Conservation (phyloP, 202 grass and related monocot species). For the Saccharum hybrid region DNA sequence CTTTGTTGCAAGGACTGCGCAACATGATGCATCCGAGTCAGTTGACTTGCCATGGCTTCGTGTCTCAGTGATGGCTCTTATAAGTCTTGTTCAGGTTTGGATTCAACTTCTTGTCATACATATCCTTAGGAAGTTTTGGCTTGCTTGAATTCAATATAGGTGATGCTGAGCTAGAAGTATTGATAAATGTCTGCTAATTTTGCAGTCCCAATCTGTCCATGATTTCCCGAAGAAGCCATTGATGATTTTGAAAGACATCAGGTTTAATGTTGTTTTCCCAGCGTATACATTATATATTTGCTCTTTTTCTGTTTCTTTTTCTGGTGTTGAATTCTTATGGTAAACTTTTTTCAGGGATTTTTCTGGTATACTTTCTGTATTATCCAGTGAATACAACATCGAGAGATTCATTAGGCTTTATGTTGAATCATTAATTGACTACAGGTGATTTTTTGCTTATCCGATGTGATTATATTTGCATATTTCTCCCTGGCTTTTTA, state of each 20-base stretch:
- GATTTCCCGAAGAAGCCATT: conserved; percentile 77
- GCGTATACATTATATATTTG: not conserved
- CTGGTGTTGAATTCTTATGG: conserved; percentile 10
- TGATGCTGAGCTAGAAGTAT: conserved; percentile 16
- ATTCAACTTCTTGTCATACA: conserved; percentile 29
- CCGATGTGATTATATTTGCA: conserved; percentile 42
- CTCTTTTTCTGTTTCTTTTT: conserved; percentile 26
- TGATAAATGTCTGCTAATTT: conserved; percentile 33
- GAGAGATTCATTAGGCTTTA: conserved; percentile 76
- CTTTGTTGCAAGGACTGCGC: conserved; percentile 69
- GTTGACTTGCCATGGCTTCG: conserved; percentile 92
- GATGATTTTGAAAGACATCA: conserved; percentile 76
- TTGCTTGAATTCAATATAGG: not conserved
- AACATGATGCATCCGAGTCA: conserved; percentile 62
- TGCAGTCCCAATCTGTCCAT: conserved; percentile 79
- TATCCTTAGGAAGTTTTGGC: not conserved
- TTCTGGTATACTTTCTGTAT: conserved; percentile 69
- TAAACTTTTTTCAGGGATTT: conserved; percentile 70
- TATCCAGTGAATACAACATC: conserved; percentile 79
- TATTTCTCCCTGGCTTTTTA: conserved; percentile 16
- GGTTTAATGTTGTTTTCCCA: conserved; percentile 34
- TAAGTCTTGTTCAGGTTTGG: conserved; percentile 87
- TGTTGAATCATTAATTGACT: conserved; percentile 74
- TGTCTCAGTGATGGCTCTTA: conserved; percentile 83
- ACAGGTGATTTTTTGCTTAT: conserved; percentile 66